Percentiles rank a stretch among this genome's conserved stretches.
Conservation (phyloP, 441 rosid species). For the Caryocar brasiliense region DNA sequence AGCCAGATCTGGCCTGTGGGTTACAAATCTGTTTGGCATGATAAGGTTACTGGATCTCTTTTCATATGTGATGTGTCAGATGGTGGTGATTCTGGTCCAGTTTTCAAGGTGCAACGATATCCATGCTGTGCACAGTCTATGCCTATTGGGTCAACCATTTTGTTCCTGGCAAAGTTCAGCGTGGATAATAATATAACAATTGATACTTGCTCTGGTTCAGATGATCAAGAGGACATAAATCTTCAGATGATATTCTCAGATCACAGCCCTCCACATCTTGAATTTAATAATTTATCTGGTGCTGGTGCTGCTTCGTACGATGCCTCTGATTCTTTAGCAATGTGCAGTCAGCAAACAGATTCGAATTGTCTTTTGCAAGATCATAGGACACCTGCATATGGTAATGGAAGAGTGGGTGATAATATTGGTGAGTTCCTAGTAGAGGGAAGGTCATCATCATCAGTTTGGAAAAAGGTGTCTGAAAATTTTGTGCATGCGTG, state of each 20-base stretch:
- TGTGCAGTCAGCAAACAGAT: constrained; percentile 6
- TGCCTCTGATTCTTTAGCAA: constrained; percentile 7
- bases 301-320: constrained; percentile 7
- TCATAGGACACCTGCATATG: constrained; percentile 7
- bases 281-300: constrained; percentile 16
- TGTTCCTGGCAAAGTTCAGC: constrained; percentile 12
- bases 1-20: constrained; percentile 49
- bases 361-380: constrained; percentile 3
- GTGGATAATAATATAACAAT: constrained; percentile 5
- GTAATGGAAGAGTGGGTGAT: constrained; percentile 16
- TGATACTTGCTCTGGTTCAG: constrained; percentile 1
- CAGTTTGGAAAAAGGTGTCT: constrained; percentile 44
- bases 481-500: constrained; percentile 31
- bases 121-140: constrained; percentile 30
- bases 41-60: constrained; percentile 45
- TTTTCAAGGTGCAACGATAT: constrained; percentile 38
- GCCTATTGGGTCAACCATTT: constrained; percentile 34
- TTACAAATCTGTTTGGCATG: constrained; percentile 52
- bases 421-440: constrained; percentile 43
- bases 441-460: constrained; percentile 37
- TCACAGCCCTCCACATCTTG: constrained; percentile 27
- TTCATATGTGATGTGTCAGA: constrained; percentile 37
- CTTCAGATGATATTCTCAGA: constrained; percentile 31
- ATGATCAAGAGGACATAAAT: constrained; percentile 20
- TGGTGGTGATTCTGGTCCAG: constrained; percentile 50